Percentiles rank a stretch among this genome's conserved stretches.
Evolutionary conservation across 2,329 filamentous ascomycete genomes (phyloP).

Genomic region (Xylogone sp.): DNA sequence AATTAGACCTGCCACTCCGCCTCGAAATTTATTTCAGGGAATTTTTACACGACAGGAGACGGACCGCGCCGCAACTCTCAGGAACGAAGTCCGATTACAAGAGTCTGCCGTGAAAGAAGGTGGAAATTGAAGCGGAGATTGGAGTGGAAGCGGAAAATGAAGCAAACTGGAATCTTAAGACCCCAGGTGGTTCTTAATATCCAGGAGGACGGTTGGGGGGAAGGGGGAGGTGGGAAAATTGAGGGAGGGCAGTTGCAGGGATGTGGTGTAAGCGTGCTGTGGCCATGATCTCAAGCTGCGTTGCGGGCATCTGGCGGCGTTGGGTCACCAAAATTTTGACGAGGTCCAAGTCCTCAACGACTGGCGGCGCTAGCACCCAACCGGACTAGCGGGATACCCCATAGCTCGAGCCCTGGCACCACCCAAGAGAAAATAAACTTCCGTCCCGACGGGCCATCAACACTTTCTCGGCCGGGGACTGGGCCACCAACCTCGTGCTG

Average conservation of each 20-base stretch:
- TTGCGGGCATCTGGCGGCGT: not conserved
- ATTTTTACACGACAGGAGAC: too few species aligned
- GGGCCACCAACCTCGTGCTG: not conserved
- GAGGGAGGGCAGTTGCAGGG: not conserved
- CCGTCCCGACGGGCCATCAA: not conserved
- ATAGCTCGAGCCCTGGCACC: not conserved
- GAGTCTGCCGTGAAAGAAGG: too few species aligned
- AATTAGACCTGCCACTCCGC: not conserved
- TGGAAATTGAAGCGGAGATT: not conserved
- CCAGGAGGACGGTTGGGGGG: too few species aligned
- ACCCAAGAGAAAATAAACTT: not conserved
- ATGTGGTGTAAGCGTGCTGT: not conserved
- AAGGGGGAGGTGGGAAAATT: not conserved
- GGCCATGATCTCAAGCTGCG: too few species aligned
- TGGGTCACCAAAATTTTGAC: not conserved
- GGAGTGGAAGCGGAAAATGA: not conserved
- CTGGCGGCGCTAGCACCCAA: not conserved
- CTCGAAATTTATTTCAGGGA: too few species aligned
- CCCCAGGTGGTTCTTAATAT: too few species aligned
- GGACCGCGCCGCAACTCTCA: too few species aligned
- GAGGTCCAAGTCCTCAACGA: conserved; percentile 5
- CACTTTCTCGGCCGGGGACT: not conserved
- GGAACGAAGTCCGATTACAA: too few species aligned
- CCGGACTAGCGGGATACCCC: not conserved
- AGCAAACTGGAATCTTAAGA: too few species aligned